Conservation (phyloP, 805 yeast species). For the Pichia heedii region DNA sequence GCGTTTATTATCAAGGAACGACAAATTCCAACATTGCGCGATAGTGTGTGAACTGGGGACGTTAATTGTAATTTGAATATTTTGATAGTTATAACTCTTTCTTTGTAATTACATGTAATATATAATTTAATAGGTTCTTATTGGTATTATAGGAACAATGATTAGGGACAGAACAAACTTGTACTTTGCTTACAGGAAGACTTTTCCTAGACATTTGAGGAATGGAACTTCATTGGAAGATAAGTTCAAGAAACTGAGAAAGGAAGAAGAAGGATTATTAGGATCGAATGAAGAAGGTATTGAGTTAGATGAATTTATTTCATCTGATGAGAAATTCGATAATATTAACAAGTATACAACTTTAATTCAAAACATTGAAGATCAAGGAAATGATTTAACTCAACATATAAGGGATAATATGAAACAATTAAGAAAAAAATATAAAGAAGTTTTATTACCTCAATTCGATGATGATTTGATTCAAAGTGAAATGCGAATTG, state of each 20-base stretch:
- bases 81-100: too few relatives aligned
- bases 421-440: slow-evolving; percentile 55
- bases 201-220: slow-evolving; percentile 58
- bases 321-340: neutral
- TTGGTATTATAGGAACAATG: slow-evolving; percentile 38
- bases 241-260: slow-evolving; percentile 32
- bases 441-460: slow-evolving; percentile 77
- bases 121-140: too few relatives aligned
- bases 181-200: slow-evolving; percentile 78
- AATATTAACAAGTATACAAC: slow-evolving; percentile 4
- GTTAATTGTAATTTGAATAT: too few relatives aligned
- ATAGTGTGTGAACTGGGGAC: neutral
- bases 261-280: slow-evolving; percentile 56
- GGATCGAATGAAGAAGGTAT: neutral
- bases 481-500: slow-evolving; percentile 45
- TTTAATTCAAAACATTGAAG: slow-evolving; percentile 10
- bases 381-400: slow-evolving; percentile 10
- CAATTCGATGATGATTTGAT: slow-evolving; percentile 77
- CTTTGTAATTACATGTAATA: too few relatives aligned
- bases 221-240: slow-evolving; percentile 11
- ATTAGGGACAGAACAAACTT: slow-evolving; percentile 93
- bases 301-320: slow-evolving; percentile 7
- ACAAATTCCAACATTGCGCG: slow-evolving; percentile 1
- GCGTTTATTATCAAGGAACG: slow-evolving; percentile 28
- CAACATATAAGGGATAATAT: slow-evolving; percentile 43